phyloP scores from a whole-genome alignment of 2,329 filamentous ascomycete genomes.

The Mycocentrospora acerina region DNA sequence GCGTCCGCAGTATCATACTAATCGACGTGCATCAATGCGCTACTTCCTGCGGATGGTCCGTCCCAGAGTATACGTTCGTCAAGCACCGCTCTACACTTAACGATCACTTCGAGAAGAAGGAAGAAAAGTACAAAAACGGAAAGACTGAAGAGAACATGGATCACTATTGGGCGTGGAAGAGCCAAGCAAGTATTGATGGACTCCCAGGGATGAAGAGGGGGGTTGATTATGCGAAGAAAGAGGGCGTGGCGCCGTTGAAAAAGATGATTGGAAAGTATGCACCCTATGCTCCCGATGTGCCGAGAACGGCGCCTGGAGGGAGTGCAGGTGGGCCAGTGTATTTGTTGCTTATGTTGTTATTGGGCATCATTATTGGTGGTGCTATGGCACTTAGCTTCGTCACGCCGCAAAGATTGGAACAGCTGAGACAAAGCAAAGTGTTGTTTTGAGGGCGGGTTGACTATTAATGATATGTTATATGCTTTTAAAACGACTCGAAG shows the following conservation, averaged over 20 bases:
- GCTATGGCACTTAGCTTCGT: constrained; percentile 25
- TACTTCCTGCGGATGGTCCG: constrained; percentile 46
- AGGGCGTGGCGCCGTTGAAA: constrained; percentile 44
- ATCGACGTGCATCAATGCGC: constrained; percentile 49
- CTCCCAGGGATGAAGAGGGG: constrained; percentile 47
- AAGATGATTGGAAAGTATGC: constrained; percentile 47
- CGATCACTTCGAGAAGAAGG: constrained; percentile 45
- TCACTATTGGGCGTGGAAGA: constrained; percentile 49
- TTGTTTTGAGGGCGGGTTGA: constrained; percentile 16
- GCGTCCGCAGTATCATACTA: constrained; percentile 43
- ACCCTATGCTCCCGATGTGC: constrained; percentile 26
- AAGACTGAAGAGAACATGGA: constrained; percentile 46
- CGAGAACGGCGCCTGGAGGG: constrained; percentile 10
- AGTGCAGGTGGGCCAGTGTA: constrained; percentile 15
- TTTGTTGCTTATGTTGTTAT: constrained; percentile 27
- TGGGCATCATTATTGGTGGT: constrained; percentile 35
- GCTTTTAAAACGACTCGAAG: too few relatives aligned
- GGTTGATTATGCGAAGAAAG: constrained; percentile 36
- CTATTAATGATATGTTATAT: too few relatives aligned
- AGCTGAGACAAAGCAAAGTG: constrained; percentile 23
- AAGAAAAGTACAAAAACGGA: constrained; percentile 36
- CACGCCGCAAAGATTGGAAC: constrained; percentile 22
- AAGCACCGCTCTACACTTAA: constrained; percentile 44
- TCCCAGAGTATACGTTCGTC: constrained; percentile 49
- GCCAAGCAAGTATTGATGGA: constrained; percentile 47